phyloP scores from a whole-genome alignment of 2,329 filamentous ascomycete genomes.

The Colletotrichum sp. region DNA sequence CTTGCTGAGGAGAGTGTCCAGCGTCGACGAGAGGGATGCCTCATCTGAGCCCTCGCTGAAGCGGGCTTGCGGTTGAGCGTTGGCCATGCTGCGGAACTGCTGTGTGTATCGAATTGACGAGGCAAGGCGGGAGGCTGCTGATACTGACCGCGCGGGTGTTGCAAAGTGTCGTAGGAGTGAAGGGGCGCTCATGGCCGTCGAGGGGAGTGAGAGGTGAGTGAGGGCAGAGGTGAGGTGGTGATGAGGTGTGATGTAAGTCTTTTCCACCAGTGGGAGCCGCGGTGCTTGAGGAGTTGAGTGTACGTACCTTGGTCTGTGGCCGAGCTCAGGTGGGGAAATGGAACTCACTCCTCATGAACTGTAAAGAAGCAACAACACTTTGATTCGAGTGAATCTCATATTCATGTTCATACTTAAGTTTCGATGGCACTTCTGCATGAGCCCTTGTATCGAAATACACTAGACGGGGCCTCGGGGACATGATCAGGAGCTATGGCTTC shows the following conservation, averaged over 20 bases:
- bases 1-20: constrained; percentile 38
- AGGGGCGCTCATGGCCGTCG: neutral
- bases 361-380: neutral
- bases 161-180: constrained; percentile 1
- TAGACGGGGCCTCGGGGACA: neutral
- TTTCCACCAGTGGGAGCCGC: neutral
- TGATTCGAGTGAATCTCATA: neutral
- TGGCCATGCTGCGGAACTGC: neutral
- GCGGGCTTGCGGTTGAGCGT: constrained; percentile 14
- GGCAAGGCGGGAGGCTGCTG: neutral
- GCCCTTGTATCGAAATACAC: neutral
- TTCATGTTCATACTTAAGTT: neutral
- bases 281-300: neutral
- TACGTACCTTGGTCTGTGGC: neutral
- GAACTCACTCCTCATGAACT: neutral
- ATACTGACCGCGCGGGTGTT: neutral
- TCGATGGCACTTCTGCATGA: neutral
- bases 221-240: neutral
- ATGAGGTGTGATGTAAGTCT: neutral
- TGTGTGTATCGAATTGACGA: neutral
- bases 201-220: neutral
- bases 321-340: constrained; percentile 2
- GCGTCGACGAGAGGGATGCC: constrained; percentile 34
- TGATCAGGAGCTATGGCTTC: neutral
- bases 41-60: constrained; percentile 55